Percentiles rank a stretch among this genome's conserved stretches.
These are phyloP conservation scores for Fraxinus albicans DNA, from an alignment of 305 asterid genomes.

Conservation along the genomic window DNA sequence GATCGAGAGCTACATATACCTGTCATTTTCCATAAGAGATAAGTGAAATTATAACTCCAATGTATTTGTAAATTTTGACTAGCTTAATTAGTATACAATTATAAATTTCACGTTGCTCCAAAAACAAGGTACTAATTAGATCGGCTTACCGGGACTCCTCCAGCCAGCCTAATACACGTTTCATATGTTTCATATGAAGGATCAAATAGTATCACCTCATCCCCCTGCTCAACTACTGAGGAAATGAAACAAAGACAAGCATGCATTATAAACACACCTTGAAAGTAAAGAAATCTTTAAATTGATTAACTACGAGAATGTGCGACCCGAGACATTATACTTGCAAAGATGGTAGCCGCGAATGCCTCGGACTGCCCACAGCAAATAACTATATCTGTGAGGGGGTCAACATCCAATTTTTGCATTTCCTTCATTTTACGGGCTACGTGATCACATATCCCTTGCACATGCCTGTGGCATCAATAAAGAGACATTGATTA, in stretches of 20 bases:
- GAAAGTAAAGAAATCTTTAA: neutral
- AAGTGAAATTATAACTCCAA: conserved; percentile 10
- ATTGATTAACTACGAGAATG: neutral
- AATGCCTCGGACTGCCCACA: conserved; percentile 95
- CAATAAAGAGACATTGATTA: neutral
- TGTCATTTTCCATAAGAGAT: conserved; percentile 28
- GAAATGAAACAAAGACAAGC: neutral
- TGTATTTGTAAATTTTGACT: neutral
- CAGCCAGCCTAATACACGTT: conserved; percentile 77
- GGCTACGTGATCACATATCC: conserved; percentile 65
- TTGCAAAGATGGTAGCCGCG: conserved; percentile 75
- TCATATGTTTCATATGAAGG: conserved; percentile 81
- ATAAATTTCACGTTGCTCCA: neutral
- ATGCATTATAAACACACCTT: neutral
- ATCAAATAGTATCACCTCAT: conserved; percentile 82
- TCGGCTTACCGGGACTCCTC: conserved; percentile 82
- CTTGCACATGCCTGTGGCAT: conserved; percentile 69
- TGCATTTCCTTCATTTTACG: conserved; percentile 57
- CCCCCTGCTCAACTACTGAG: conserved; percentile 74
- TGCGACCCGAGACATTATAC: conserved; percentile 29
- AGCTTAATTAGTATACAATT: neutral
- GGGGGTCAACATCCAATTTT: conserved; percentile 59
- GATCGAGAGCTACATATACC: conserved; percentile 85
- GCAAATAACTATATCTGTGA: conserved; percentile 63
- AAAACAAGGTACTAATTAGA: neutral